Evolutionary conservation across 768 basidiomycete species (phyloP).

Genomic region (Pleurotus sapidus): DNA sequence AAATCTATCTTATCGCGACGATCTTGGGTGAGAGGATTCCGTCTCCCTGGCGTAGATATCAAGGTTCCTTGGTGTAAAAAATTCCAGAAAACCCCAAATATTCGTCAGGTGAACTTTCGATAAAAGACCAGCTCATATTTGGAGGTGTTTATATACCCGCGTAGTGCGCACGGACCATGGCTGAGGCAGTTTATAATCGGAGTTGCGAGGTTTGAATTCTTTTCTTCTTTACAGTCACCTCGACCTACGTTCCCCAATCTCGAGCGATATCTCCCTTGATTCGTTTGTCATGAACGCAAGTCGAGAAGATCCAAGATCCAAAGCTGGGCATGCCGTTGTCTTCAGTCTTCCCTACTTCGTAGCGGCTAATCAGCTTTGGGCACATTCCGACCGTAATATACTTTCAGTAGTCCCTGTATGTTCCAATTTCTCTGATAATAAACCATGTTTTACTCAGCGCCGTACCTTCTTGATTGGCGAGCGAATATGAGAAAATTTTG

Average conservation of each 20-base stretch:
- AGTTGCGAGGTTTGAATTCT: conserved; percentile 8
- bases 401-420: background rate
- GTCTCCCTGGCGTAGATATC: conserved; percentile 59
- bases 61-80: conserved; percentile 43
- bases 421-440: background rate
- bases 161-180: conserved; percentile 54
- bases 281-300: conserved; percentile 18
- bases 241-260: conserved; percentile 18
- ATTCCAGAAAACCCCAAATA: conserved; percentile 60
- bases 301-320: conserved; percentile 48
- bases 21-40: conserved; percentile 64
- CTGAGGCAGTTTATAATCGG: conserved; percentile 17
- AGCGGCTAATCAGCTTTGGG: conserved; percentile 73
- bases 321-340: conserved; percentile 71
- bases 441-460: background rate
- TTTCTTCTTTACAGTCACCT: conserved; percentile 23
- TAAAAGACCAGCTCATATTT: conserved; percentile 13
- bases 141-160: conserved; percentile 11
- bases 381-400: conserved; percentile 31
- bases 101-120: conserved; percentile 79
- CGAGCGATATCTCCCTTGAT: conserved; percentile 13
- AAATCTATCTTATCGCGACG: conserved; percentile 44
- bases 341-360: conserved; percentile 35
- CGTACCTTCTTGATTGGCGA: no score
- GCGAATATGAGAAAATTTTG: no score